Evolutionary conservation across 805 yeast genomes (phyloP).

Genomic region (Candida germanica): DNA sequence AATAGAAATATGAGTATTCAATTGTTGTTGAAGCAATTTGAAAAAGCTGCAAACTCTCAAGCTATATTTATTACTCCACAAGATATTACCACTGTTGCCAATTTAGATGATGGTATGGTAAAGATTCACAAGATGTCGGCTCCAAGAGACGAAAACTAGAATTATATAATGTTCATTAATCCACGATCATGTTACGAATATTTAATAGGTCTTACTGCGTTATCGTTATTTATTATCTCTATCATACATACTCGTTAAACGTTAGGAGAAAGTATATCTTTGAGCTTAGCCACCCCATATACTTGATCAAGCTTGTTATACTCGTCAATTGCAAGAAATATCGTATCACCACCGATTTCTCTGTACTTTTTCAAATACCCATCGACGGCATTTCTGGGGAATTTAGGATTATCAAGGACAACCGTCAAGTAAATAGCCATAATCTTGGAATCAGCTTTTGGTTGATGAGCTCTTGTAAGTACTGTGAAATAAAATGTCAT

Average conservation of each 20-base stretch:
- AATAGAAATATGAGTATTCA: slow-evolving; percentile 78
- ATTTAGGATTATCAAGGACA: slow-evolving; percentile 6
- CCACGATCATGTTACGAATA: no score
- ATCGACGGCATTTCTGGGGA: slow-evolving; percentile 5
- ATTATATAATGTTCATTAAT: background rate
- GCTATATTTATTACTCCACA: slow-evolving; percentile 94
- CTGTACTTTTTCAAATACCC: slow-evolving; percentile 1
- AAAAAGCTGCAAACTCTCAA: slow-evolving; percentile 66
- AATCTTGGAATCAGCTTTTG: slow-evolving; percentile 2
- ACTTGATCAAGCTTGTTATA: slow-evolving; percentile 5
- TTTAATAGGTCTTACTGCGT: no score
- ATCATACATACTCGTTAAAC: background rate
- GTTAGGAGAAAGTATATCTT: background rate
- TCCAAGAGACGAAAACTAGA: slow-evolving; percentile 23
- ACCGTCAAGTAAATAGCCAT: slow-evolving; percentile 8
- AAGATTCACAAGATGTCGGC: slow-evolving; percentile 58
- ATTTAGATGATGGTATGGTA: slow-evolving; percentile 50
- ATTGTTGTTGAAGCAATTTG: slow-evolving; percentile 66
- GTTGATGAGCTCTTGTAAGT: background rate
- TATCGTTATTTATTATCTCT: no score
- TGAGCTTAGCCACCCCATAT: slow-evolving; percentile 3
- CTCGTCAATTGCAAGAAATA: slow-evolving; percentile 6
- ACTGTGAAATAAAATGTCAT: slow-evolving; percentile 11
- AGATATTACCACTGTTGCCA: slow-evolving; percentile 73
- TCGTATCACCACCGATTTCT: background rate